phyloP scores from a whole-genome alignment of 805 yeast genomes.

The Tetrapisispora namnaoensis region DNA sequence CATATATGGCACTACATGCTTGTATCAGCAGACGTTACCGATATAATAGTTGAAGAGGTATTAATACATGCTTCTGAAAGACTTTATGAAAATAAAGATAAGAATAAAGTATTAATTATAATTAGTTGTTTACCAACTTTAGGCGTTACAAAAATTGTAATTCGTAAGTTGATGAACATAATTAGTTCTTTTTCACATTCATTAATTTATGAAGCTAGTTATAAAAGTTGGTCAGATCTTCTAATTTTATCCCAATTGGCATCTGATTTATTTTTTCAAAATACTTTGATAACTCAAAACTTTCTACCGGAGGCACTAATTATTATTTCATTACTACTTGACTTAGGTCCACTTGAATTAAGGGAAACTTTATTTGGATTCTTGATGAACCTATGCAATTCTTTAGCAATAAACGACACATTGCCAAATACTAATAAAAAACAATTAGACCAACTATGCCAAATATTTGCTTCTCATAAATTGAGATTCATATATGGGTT shows the following conservation, averaged over 20 bases:
- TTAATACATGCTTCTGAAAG: conserved; percentile 61
- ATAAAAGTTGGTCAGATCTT: conserved; percentile 56
- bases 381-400: conserved; percentile 57
- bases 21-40: conserved; percentile 45
- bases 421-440: conserved; percentile 32
- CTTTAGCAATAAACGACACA: conserved; percentile 49
- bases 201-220: conserved; percentile 30
- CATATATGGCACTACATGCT: conserved; percentile 64
- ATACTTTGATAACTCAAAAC: conserved; percentile 46
- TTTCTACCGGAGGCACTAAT: conserved; percentile 62
- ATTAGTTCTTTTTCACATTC: conserved; percentile 40
- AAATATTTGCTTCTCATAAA: conserved; percentile 42
- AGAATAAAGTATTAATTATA: conserved; percentile 51
- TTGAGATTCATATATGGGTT: conserved; percentile 59
- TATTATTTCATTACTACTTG: conserved; percentile 47
- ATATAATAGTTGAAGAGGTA: conserved; percentile 57
- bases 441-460: conserved; percentile 37
- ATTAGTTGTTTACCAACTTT: conserved; percentile 55
- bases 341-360: conserved; percentile 40
- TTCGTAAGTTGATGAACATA: conserved; percentile 44
- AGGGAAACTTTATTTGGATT: conserved; percentile 50
- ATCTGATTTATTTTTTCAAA: conserved; percentile 58
- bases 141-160: conserved; percentile 54
- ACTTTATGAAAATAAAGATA: conserved; percentile 56
- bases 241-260: conserved; percentile 53